phyloP scores from a whole-genome alignment of 2,329 filamentous ascomycete species.

The Fusarium robinianum region DNA sequence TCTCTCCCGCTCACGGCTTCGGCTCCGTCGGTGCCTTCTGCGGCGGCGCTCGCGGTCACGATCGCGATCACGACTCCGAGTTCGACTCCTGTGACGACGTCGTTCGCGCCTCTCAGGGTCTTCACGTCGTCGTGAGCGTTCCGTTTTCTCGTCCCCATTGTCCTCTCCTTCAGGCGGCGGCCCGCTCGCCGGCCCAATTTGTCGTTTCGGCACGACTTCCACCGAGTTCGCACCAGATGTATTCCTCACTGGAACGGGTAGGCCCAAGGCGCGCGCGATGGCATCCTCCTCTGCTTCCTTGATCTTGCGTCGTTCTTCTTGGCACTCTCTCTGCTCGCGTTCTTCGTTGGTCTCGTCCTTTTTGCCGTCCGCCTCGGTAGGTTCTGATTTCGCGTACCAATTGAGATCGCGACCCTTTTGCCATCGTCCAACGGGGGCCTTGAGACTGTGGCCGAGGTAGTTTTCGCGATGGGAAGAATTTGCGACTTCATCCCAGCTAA shows the following conservation, averaged over 20 bases:
- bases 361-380: slow-evolving; percentile 47
- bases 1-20: slow-evolving; percentile 38
- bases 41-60: slow-evolving; percentile 38
- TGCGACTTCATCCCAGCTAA: slow-evolving; percentile 95
- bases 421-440: slow-evolving; percentile 92
- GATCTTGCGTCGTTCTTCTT: slow-evolving; percentile 77
- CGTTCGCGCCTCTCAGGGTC: slow-evolving; percentile 40
- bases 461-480: slow-evolving; percentile 86
- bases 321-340: slow-evolving; percentile 63
- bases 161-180: slow-evolving; percentile 32
- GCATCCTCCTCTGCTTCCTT: slow-evolving; percentile 95
- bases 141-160: slow-evolving; percentile 33
- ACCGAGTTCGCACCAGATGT: slow-evolving; percentile 70
- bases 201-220: slow-evolving; percentile 55
- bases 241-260: slow-evolving; percentile 69
- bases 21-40: slow-evolving; percentile 41
- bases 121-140: slow-evolving; percentile 40
- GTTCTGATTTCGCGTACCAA: slow-evolving; percentile 66
- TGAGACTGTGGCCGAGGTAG: slow-evolving; percentile 86
- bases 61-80: slow-evolving; percentile 39
- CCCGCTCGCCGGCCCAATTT: slow-evolving; percentile 38
- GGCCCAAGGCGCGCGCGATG: slow-evolving; percentile 78
- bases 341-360: slow-evolving; percentile 63
- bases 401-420: slow-evolving; percentile 73
- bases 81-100: slow-evolving; percentile 45